These are phyloP conservation scores for Yamadazyma phyllophila DNA, from an alignment of 805 yeast genomes.

Conservation along the genomic window DNA sequence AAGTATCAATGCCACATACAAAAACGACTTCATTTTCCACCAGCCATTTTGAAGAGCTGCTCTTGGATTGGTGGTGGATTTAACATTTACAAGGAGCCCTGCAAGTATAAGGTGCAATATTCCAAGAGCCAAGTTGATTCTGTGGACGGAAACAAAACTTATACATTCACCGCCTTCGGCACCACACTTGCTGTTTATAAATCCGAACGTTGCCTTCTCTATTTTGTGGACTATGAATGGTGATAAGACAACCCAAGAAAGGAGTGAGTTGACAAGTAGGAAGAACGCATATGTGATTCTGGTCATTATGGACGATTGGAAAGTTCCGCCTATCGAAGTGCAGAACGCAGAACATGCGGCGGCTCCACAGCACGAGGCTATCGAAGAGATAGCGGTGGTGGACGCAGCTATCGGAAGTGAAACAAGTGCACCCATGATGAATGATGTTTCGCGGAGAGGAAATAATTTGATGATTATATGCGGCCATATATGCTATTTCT, in stretches of 20 bases:
- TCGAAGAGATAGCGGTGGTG: slow-evolving; percentile 31
- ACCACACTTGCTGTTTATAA: slow-evolving; percentile 68
- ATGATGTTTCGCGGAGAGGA: neutral
- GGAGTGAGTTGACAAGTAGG: slow-evolving; percentile 69
- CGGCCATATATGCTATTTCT: neutral
- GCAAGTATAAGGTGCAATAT: slow-evolving; percentile 73
- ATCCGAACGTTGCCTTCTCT: slow-evolving; percentile 66
- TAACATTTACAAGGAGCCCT: slow-evolving; percentile 64
- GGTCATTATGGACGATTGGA: slow-evolving; percentile 77
- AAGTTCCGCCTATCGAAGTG: slow-evolving; percentile 51
- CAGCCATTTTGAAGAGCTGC: slow-evolving; percentile 85
- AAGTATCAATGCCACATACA: slow-evolving; percentile 56
- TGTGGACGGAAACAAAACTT: slow-evolving; percentile 92
- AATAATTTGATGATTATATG: neutral
- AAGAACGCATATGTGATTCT: slow-evolving; percentile 82
- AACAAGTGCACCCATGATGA: slow-evolving; percentile 60
- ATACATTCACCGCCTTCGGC: slow-evolving; percentile 71
- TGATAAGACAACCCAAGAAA: slow-evolving; percentile 91
- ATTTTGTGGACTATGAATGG: slow-evolving; percentile 75
- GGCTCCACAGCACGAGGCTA: slow-evolving; percentile 79
- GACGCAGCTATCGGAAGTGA: slow-evolving; percentile 68
- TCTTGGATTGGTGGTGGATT: slow-evolving; percentile 73
- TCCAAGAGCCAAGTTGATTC: slow-evolving; percentile 87
- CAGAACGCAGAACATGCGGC: slow-evolving; percentile 67
- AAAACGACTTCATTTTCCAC: slow-evolving; percentile 76